Base-by-base conservation (phyloP, 331 rosid species). In the Saraca asoca region DNA sequence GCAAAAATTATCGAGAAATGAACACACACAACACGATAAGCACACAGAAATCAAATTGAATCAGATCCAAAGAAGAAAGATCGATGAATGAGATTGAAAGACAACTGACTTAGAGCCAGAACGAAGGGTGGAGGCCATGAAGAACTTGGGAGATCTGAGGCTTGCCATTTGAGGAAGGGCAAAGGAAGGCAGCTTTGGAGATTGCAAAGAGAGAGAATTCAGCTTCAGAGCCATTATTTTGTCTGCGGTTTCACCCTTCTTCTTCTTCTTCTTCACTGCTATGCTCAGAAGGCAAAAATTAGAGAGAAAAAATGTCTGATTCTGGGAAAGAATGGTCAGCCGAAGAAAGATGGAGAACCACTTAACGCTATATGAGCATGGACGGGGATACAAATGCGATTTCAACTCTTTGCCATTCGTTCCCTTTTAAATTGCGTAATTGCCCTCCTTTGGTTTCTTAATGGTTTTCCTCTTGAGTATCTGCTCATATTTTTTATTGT, bases 101-200 rank as follows among this genome's bases (percentile, higher is more conserved):
- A 29, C 9, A 39, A 71, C 84, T 56, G 61, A 80, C 85, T 72
- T 82, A 80, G 91, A 33, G 74, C 82, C 88, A 43, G 97, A 79
- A 49, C 83, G 82, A 46, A 91, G 97, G 19, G 94, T 84, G 80
- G 97, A 91, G 19, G 97, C 95, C 97, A 91, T 86, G 64, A 73
- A 20, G 86, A 86, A 86, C 75, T 77, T 79, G 57, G 94, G 89
- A 81, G 97, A 88, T 91, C 95, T 88, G 91, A 80, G 75, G 31
- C 77, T 77, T 9, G 95, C 80, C 81, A 82, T 83, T 52, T 77
- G 89, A 0, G 89, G 93, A 34, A 80, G 83, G 13, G 83, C 62
- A 63, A 84, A 83, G 55, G 89, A 51, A 9, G 81, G 35, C 54
- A 83, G 9, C 87, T 65, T 80, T 19, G 95, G 71, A 69, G 81